Evolutionary conservation across 1,139 yeast species (phyloP).

Genomic region (Hyphopichia fennica): DNA sequence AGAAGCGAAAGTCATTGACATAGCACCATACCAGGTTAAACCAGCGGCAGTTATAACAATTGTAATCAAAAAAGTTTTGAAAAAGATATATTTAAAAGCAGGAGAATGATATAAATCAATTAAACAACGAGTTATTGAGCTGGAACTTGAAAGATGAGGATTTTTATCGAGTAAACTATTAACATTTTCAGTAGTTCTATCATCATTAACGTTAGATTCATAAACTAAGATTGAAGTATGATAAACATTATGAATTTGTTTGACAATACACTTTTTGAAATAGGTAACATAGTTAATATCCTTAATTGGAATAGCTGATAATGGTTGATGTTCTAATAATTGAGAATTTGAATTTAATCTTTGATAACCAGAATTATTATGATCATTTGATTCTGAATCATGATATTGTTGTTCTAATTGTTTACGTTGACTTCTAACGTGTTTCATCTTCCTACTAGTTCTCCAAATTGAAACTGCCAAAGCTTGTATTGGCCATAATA

Average conservation of each 20-base stretch:
- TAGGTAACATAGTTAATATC: conserved; percentile 24
- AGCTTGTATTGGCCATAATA: conserved; percentile 75
- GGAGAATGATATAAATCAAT: conserved; percentile 38
- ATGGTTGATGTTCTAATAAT: conserved; percentile 24
- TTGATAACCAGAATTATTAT: conserved; percentile 20
- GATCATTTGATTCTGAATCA: conserved; percentile 3
- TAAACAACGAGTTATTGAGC: conserved; percentile 38
- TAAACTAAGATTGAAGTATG: conserved; percentile 52
- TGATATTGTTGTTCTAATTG: conserved; percentile 4
- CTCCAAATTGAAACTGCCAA: conserved; percentile 44
- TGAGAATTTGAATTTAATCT: conserved; percentile 29
- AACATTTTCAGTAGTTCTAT: conserved; percentile 35
- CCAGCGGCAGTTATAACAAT: conserved; percentile 74
- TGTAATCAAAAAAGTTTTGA: conserved; percentile 47
- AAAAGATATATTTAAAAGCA: conserved; percentile 50
- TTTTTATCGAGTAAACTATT: conserved; percentile 38
- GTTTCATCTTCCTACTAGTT: conserved; percentile 29
- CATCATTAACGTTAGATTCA: conserved; percentile 40
- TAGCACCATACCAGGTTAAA: conserved; percentile 82
- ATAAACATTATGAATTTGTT: conserved; percentile 51
- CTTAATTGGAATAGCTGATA: conserved; percentile 12
- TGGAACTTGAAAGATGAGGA: conserved; percentile 41
- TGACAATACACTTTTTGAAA: conserved; percentile 42
- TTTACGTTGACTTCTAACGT: conserved; percentile 5
- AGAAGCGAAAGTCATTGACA: conserved; percentile 77